Evolutionary conservation across 345 rosid species (phyloP), one percentile per base, ranked within the genome.

Genomic region (Eucalyptus lansdowneana): DNA sequence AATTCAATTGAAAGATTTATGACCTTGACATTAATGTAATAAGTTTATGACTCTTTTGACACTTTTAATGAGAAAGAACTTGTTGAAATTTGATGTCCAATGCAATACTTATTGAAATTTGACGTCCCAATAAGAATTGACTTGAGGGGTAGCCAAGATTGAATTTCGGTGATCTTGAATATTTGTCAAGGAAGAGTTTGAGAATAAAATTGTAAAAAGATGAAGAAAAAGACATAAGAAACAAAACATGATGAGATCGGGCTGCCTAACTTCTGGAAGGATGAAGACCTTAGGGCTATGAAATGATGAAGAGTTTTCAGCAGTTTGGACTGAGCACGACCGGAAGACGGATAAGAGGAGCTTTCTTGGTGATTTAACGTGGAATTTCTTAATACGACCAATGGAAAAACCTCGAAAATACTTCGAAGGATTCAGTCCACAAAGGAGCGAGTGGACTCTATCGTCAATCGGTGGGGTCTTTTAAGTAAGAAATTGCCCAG

Each of bases 1-100:
- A 3, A 53, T 19, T 8, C 2, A 2, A 53, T 53, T 19, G 0
- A 53, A 19, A 1, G 24, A 3, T 53, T 53, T 19, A 19, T 0
- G 56, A 19, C 0, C 3, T 53, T 53, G 56, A 1, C 24, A 53
- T 19, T 19, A 8, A 53, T 8, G 0, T 1, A 53, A 53, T 53
- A 3, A 53, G 5, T 53, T 53, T 53, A 53, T 1, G 10, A 53
- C 5, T 53, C 5, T 53, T 53, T 8, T 19, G 10, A 53, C 24
- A 53, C 5, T 53, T 53, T 53, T 8, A 3, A 53, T 53, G 67
- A 27, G 67, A 60, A 60, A 60, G 3, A 60, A 60, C 31, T 27
- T 5, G 67, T 60, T 60, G 67, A 60, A 25, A 56, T 56, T 56
- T 56, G 60, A 51, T 17, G 22, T 51, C 56, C 56, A 56, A 56